Evolutionary conservation across 2,329 filamentous ascomycete genomes (phyloP), one percentile per base, ranked within the genome.

Genomic region (Mariannaea sp.): DNA sequence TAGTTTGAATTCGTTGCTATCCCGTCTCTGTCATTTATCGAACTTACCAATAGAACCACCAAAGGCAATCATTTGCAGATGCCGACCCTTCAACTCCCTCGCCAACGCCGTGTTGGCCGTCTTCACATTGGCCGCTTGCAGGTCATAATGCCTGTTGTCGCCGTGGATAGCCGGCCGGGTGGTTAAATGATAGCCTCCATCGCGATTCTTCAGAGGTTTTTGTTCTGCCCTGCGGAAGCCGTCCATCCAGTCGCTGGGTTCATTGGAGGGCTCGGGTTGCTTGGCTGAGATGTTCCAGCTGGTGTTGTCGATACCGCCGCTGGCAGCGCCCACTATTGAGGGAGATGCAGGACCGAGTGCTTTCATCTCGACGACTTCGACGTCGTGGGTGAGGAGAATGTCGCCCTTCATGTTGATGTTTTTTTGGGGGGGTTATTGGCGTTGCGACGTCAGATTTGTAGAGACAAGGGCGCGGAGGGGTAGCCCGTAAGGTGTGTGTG

Each of bases 61-160:
- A 63, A 97, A 96, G 4, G 93, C 93, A 78, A 97, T 97, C 93
- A 97, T 97, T 76, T 97, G 92, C 68, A 97, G 70, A 77, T 97
- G 93, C 43, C 92, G 80, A 10, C 86, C 85, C 73, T 94, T 94
- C 61, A 96, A 74, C 70, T 85, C 87, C 66, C 92, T 80, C 47
- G 89, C 85, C 43, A 97, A 78, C 5, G 87, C 85, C 44, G 90
- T 87, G 59, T 86, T 81, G 3, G 90, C 88, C 2, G 90, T 92
- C 68, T 92, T 87, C 59, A 89, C 76, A 68, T 90, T 81, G 40
- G 82, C 84, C 61, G 75, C 73, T 16, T 76, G 77, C 42, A 85
- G 57, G 61, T 85, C 81, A 59, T 79, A 85, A 59, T 79, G 80
- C 20, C 81, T 76, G 4, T 73, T 1, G 52, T 48, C 6, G 48